Evolutionary conservation across 2,329 filamentous ascomycete genomes (phyloP), one percentile per base, ranked within the genome.

Genomic region (Clarireedia hainanense): DNA sequence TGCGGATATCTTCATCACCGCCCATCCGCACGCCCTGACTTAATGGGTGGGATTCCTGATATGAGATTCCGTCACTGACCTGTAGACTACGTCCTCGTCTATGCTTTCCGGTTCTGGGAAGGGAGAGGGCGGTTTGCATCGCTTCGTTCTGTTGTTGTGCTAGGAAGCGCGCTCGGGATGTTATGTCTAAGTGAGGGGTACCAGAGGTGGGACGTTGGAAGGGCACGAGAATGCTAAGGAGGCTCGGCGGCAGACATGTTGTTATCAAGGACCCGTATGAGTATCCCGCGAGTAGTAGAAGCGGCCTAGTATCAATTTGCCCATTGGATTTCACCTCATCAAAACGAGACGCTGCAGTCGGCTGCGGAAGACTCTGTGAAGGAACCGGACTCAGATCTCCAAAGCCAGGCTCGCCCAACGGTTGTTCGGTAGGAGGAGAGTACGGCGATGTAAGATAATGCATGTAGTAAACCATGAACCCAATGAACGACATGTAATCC

Each of bases 231-330:
- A 69, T 60, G 55, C 63, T 58, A 6, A 65, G 65, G 0, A 69
- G 57, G 0, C 76, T 71, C 0, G 83, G 75, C 0, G 90, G 89
- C 0, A 95, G 77, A 56, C 86, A 83, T 0, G 80, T 83, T 2
- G 89, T 84, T 40, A 97, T 81, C 66, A 96, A 80, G 4, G 90
- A 89, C 45, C 94, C 94, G 69, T 96, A 96, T 0, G 91, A 96
- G 69, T 96, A 96, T 12, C 91, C 91, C 2, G 80, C 86, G 6
- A 94, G 75, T 5, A 96, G 65, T 2, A 84, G 66, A 48, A 75
- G 2, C 70, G 63, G 56, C 23, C 51, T 45, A 5, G 24, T 10
- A 36, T 46, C 4, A 14, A 20, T 43, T 34, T 27, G 50, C 9
- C 27, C 27, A 30, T 30, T 10, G 6, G 27, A 30, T 30, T 30